Evolutionary conservation across 2,329 filamentous ascomycete species (phyloP).

Genomic region (Microcera coccophila): DNA sequence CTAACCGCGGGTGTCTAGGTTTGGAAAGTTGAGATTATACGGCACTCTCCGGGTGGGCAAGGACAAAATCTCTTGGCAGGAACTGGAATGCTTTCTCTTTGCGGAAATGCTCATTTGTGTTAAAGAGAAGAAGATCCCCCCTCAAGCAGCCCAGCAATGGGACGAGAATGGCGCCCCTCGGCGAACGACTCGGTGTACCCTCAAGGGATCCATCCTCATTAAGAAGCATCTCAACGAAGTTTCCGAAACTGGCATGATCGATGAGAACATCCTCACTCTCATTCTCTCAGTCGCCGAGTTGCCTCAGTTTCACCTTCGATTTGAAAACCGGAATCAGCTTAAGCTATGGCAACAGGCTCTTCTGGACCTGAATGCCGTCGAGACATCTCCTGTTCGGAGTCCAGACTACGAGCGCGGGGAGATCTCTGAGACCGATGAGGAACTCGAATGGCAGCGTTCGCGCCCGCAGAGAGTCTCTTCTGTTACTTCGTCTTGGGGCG

Average conservation of each 20-base stretch:
- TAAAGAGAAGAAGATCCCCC: conserved; percentile 82
- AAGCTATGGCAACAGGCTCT: conserved; percentile 89
- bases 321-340: conserved; percentile 76
- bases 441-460: conserved; percentile 68
- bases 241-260: conserved; percentile 62
- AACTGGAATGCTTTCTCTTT: conserved; percentile 94
- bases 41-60: conserved; percentile 91
- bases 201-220: conserved; percentile 97
- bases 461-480: conserved; percentile 72
- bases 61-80: conserved; percentile 94
- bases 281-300: conserved; percentile 88
- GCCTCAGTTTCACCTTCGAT: conserved; percentile 89
- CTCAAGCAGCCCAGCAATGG: conserved; percentile 56
- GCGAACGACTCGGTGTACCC: conserved; percentile 72
- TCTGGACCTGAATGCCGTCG: conserved; percentile 73
- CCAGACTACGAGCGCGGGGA: conserved; percentile 76
- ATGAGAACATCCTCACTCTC: conserved; percentile 82
- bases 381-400: conserved; percentile 59
- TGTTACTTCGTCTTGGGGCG: conserved; percentile 75
- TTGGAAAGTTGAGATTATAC: conserved; percentile 86
- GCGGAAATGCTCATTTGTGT: conserved; percentile 99
- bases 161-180: conserved; percentile 55
- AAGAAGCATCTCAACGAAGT: conserved; percentile 96
- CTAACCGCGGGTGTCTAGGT: conserved; percentile 51
- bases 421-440: conserved; percentile 79